Evolutionary conservation across 2,329 filamentous ascomycete genomes (phyloP).

Genomic region (Podosphaera aphanis): DNA sequence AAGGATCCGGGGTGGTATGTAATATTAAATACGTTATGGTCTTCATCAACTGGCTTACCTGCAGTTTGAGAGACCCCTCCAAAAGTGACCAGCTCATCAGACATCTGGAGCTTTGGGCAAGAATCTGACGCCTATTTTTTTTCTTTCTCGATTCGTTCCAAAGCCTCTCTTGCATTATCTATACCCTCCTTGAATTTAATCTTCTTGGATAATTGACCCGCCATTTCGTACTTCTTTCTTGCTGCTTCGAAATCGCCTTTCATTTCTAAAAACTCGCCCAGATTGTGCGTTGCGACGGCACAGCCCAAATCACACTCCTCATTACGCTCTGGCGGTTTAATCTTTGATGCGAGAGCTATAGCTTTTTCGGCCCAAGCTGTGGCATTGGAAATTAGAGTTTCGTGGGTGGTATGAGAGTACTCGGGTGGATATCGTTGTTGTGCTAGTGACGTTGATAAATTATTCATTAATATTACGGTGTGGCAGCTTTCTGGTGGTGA

Average conservation of each 20-base stretch:
- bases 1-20: no score
- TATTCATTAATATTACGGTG: conserved; percentile 68
- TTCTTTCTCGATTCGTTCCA: conserved; percentile 16
- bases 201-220: conserved; percentile 33
- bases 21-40: no score
- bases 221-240: conserved; percentile 42
- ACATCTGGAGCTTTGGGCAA: no score
- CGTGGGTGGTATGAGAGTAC: conserved; percentile 25
- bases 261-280: conserved; percentile 65
- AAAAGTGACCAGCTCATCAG: no score
- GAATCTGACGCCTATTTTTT: no score
- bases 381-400: conserved; percentile 43
- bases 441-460: conserved; percentile 49
- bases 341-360: conserved; percentile 38
- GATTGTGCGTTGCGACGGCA: conserved; percentile 62
- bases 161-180: conserved; percentile 26
- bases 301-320: conserved; percentile 69
- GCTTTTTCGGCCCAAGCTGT: conserved; percentile 62
- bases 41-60: no score
- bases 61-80: no score
- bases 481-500: conserved; percentile 46
- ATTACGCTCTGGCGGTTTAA: conserved; percentile 41
- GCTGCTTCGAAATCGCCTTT: conserved; percentile 42
- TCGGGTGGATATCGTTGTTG: conserved; percentile 20
- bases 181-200: conserved; percentile 29